Evolutionary conservation across 1,284 basidiomycete genomes (phyloP), one percentile per base, ranked within the genome.

Genomic region (Caloboletus inedulis): DNA sequence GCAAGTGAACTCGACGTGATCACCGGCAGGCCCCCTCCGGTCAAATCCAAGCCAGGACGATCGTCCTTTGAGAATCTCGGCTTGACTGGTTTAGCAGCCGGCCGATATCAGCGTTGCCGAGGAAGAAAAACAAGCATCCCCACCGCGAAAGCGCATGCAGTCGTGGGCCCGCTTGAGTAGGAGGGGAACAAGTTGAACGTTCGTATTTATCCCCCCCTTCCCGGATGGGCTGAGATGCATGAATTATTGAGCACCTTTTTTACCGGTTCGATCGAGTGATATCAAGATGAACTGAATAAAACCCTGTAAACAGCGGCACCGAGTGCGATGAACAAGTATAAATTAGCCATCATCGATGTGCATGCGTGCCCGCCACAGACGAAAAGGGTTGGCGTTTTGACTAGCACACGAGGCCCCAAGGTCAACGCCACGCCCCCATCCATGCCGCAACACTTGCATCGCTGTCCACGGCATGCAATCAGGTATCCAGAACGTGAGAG

Each of bases 251-350:
- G 5, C 13, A 14, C 5, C 5, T 51, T 49, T 51, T 40, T 27
- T n/a, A 10, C 7, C 6, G 14, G 8, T 19, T 23, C 10, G 31
- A 40, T 40, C 35, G 35, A n/a, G 21, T 7, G 27, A 10, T 34
- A 44, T 56, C 54, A 31, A 35, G 21, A 40, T 57, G 41, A 16
- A 41, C 27, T 31, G 19, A 31, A 42, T 16, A 25, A 23, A 27
- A 33, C 46, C 34, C 13, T 35, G 27, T 33, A 23, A 19, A 33
- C 27, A 7, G 18, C 35, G 40, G 8, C 9, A n/a, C 39, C 57
- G 40, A 16, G 29, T 29, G 8, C 16, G 27, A 37, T 39, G 39
- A 47, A 27, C 12, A 27, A 18, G 13, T 25, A 18, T 19, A 29
- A 31, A 35, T 18, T 3, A 7, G 16, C 35, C 34, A 61, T 40